Conservation (phyloP, 2,329 filamentous ascomycete genomes). For the Colletotrichum paranaense region DNA sequence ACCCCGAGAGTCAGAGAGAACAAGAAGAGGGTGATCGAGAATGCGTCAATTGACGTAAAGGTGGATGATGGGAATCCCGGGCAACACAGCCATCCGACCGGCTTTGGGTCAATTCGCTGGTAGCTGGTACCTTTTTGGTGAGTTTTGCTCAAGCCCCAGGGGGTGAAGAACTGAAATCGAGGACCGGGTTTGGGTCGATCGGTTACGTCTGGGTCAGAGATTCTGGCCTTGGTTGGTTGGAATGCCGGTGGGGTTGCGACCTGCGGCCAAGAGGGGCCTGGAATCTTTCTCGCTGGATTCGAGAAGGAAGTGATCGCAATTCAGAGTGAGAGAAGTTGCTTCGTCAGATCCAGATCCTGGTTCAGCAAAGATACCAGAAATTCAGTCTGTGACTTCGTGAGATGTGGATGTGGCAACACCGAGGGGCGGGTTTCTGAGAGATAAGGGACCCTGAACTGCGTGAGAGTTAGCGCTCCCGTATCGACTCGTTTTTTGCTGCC, state of each 20-base stretch:
- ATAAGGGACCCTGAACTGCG: slow-evolving; percentile 34
- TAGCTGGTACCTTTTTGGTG: neutral
- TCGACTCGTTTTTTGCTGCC: slow-evolving; percentile 1
- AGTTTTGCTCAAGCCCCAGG: neutral
- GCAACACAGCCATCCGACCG: slow-evolving; percentile 38
- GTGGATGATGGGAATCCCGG: slow-evolving; percentile 29
- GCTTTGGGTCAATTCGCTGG: slow-evolving; percentile 21
- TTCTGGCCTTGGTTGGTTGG: neutral
- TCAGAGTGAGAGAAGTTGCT: neutral
- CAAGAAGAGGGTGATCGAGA: slow-evolving; percentile 13
- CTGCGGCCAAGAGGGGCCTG: neutral
- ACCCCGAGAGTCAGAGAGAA: neutral
- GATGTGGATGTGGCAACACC: slow-evolving; percentile 28
- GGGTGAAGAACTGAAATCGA: neutral
- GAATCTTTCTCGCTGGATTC: neutral
- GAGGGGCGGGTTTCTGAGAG: slow-evolving; percentile 29
- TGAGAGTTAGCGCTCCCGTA: neutral
- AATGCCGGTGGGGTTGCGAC: neutral
- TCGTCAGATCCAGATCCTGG: neutral
- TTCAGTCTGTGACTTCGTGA: neutral
- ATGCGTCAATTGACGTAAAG: slow-evolving; percentile 35
- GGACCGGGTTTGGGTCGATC: neutral
- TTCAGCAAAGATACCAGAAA: neutral
- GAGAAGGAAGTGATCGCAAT: neutral
- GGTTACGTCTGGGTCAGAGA: neutral